Evolutionary conservation across 2,329 filamentous ascomycete genomes (phyloP).

Genomic region (Diaporthe sp.): DNA sequence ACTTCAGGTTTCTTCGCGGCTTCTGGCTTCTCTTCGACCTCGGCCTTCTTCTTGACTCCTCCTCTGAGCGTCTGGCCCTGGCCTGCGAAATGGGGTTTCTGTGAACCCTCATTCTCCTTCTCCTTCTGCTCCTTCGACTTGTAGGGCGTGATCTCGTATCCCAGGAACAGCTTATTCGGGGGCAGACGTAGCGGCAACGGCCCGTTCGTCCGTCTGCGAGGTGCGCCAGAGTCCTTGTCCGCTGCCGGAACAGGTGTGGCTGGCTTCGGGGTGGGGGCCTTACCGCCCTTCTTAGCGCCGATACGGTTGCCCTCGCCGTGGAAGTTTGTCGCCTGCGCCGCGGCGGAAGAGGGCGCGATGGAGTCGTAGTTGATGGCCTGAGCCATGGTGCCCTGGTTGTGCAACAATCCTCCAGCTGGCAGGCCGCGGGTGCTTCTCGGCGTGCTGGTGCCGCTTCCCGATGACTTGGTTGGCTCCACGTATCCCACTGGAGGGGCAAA

Average conservation of each 20-base stretch:
- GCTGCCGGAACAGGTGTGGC: conserved; percentile 78
- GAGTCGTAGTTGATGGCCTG: conserved; percentile 97
- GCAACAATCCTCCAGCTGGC: conserved; percentile 80
- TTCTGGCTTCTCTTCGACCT: conserved; percentile 62
- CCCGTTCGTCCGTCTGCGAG: conserved; percentile 73
- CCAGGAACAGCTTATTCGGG: conserved; percentile 95
- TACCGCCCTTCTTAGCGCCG: conserved; percentile 85
- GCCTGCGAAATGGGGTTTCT: conserved; percentile 83
- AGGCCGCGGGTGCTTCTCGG: conserved; percentile 77
- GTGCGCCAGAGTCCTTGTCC: conserved; percentile 52
- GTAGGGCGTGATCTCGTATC: conserved; percentile 91
- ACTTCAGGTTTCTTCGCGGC: conserved; percentile 58
- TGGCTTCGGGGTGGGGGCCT: conserved; percentile 79
- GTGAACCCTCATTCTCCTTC: conserved; percentile 74
- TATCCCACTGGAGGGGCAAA: conserved; percentile 96
- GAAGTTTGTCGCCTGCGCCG: conserved; percentile 83
- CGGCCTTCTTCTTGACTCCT: conserved; percentile 79
- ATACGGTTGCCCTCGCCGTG: conserved; percentile 84
- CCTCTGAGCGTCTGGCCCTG: conserved; percentile 84
- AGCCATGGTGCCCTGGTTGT: conserved; percentile 93
- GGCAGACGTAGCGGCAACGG: conserved; percentile 88
- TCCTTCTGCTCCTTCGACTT: conserved; percentile 82
- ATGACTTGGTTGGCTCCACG: conserved; percentile 81
- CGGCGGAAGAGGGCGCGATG: conserved; percentile 83
- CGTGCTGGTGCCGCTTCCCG: conserved; percentile 85